These are phyloP conservation scores for Rosa multiflora DNA, from an alignment of 306 rosid species.

Conservation along the genomic window DNA sequence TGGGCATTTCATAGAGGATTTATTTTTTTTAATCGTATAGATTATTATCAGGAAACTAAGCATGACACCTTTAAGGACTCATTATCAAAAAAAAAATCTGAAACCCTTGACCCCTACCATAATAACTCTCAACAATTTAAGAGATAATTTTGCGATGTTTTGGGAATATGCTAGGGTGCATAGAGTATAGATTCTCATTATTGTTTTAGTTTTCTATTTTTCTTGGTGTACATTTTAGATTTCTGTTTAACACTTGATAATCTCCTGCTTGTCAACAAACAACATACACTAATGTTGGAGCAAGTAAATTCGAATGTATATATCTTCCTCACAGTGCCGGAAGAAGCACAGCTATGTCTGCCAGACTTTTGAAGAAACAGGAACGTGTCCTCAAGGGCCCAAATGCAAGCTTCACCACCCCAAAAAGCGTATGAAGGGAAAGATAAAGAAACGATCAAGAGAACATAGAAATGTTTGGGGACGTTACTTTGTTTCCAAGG, in stretches of 20 bases:
- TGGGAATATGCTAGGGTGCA: not conserved
- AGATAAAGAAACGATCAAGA: conserved; percentile 69
- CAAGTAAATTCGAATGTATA: conserved; percentile 31
- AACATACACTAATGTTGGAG: conserved; percentile 30
- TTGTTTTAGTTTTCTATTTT: not conserved
- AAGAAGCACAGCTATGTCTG: conserved; percentile 93
- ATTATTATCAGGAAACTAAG: no score
- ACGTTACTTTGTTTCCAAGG: conserved; percentile 67
- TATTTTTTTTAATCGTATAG: not conserved
- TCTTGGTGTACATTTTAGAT: not conserved
- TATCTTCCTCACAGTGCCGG: conserved; percentile 70
- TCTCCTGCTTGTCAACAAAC: conserved; percentile 12
- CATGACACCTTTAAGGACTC: not conserved
- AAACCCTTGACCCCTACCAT: not conserved
- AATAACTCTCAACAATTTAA: not conserved
- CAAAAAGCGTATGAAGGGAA: conserved; percentile 51
- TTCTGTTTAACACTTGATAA: conserved; percentile 14
- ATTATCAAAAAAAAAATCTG: not conserved
- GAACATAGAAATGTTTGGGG: conserved; percentile 46
- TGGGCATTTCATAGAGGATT: not conserved
- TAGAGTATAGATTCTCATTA: not conserved
- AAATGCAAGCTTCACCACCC: conserved; percentile 96
- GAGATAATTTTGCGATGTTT: not conserved
- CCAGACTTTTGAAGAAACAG: conserved; percentile 78
- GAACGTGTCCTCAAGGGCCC: conserved; percentile 61